Evolutionary conservation across 1,139 yeast species (phyloP), one percentile per base, ranked within the genome.

Genomic region (Candida sp.): DNA sequence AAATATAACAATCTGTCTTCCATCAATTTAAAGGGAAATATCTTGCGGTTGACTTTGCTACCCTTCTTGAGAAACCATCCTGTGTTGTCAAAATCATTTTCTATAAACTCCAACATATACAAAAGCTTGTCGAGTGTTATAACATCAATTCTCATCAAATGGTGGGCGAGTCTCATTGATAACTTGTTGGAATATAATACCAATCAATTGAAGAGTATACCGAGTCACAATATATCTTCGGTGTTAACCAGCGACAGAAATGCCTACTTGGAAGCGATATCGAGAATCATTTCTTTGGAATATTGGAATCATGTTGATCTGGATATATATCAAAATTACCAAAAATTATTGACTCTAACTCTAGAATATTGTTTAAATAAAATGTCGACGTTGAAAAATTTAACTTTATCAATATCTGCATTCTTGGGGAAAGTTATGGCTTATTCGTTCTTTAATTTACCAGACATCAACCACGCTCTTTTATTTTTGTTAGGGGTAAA

Each of bases 391-490:
- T 55, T 78, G 40, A 84, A 84, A 57, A 72, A 72, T 6, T 65
- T 84, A 5, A 75, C 91, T 1, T 62, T 83, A 7, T 70, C 86
- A 4, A 62, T 82, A 15, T 75, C 83, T 22, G 95, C 95, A 2
- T 87, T 87, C 56, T 72, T 84, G n/a, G 96, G 96, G 8, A 87
- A 88, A 56, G 77, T 84, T 1, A 79, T 88, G 60, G 91, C 95
- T 1, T 79, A 80, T 55, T 67, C 82, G 11, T 87, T 76, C 52
- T 78, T 82, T 56, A 68, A 75, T 49, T 58, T 86, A 2, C 84
- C 85, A 0, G 72, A 77, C n/a, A 80, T 85, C 5, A 79, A 87
- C 12, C 71, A 70, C 37, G 84, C 87, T 1, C 62, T 88, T 33
- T 63, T 87, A 36, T 83, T 83, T 49, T 59, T 83, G 21, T 64